Evolutionary conservation across 768 basidiomycete genomes (phyloP), one percentile per base, ranked within the genome.

Genomic region (Amanita muscaria): DNA sequence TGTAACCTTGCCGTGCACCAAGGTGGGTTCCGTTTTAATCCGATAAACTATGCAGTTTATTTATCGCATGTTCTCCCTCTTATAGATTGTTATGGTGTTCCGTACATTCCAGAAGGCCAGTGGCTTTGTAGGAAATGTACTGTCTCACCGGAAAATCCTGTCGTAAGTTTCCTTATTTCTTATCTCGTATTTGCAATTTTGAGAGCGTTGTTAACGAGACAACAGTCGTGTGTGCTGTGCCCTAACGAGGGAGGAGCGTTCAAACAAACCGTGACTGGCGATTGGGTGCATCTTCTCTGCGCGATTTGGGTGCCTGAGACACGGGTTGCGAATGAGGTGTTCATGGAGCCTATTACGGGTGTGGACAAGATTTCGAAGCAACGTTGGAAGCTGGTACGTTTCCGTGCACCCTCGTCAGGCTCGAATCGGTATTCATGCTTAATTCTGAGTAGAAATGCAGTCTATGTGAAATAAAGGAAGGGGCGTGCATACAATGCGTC

Each of bases 1-100:
- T 99, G 96, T 61, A 98, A 98, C 62, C 67, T 99, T 21, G 96
- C 96, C 8, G 96, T 99, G n/a, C 96, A 99, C 67, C 96, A 99
- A 76, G 93, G 93, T 88, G 48, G 42, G 74, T 53, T n/a, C n/a
- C n/a, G n/a, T n/a, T n/a, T n/a, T n/a, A n/a, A n/a, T n/a, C n/a
- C n/a, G n/a, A n/a, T n/a, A n/a, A n/a, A n/a, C n/a, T n/a, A n/a
- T n/a, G n/a, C n/a, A n/a, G n/a, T n/a, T n/a, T n/a, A n/a, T n/a
- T n/a, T n/a, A n/a, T n/a, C n/a, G n/a, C n/a, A n/a, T n/a, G n/a
- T n/a, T n/a, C n/a, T n/a, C n/a, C n/a, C n/a, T n/a, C 12, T 29
- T 23, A 2, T 51, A 96, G 96, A 99, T 59, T 99, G 96, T 57
- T 99, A 99, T 56, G 96, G 96, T 15, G 91, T 99, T 2, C 96